These are phyloP conservation scores for Quercus glauca DNA, from an alignment of 306 rosid genomes.

Conservation along the genomic window DNA sequence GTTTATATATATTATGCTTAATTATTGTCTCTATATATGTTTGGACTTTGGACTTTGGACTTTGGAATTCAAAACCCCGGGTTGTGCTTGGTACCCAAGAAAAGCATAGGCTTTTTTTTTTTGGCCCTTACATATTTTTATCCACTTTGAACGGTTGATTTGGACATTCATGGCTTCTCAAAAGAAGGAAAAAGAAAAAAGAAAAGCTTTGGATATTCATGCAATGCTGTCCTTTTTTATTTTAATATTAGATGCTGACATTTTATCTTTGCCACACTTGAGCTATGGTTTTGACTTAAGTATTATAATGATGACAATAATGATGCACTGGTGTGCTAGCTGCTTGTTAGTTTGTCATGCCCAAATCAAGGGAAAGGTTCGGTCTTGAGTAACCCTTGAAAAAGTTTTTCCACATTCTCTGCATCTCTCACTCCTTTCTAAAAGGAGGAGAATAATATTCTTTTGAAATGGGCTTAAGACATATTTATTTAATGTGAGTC, in stretches of 20 bases:
- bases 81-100: no score
- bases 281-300: constrained; percentile 30
- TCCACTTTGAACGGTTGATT: background rate
- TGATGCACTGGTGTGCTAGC: background rate
- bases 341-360: background rate
- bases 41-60: no score
- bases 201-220: no score
- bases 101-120: no score
- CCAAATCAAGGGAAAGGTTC: background rate
- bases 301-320: constrained; percentile 9
- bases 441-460: no score
- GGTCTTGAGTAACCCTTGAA: background rate
- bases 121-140: background rate
- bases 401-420: background rate
- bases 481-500: no score
- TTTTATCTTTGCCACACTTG: constrained; percentile 13
- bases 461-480: no score
- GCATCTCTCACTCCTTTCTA: background rate
- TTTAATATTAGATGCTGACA: constrained; percentile 1
- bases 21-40: no score
- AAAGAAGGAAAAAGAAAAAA: no score
- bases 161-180: background rate
- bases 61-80: no score
- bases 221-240: no score
- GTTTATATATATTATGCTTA: no score